phyloP scores from a whole-genome alignment of 371 early-diverging fungal genomes.

The Mucor indicus region DNA sequence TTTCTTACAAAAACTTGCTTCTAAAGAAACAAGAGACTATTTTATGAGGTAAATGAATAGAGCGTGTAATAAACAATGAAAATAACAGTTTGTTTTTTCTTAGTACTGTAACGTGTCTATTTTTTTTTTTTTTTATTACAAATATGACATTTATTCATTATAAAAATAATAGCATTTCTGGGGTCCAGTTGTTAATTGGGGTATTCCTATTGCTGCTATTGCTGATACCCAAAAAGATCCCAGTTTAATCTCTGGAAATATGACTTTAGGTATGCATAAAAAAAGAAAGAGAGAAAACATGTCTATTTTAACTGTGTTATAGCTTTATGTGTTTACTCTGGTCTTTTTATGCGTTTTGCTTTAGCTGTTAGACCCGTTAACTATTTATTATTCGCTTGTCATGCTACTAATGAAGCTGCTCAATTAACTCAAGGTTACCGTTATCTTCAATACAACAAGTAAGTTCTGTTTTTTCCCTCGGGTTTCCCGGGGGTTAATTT shows the following conservation, averaged over 20 bases:
- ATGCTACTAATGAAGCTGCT: constrained; percentile 85
- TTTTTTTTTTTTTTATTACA: constrained; percentile 33
- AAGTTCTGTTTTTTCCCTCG: constrained; percentile 8
- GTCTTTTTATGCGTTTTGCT: constrained; percentile 95
- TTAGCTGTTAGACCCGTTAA: constrained; percentile 91
- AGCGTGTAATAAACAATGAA: background rate
- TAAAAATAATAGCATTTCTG: constrained; percentile 82
- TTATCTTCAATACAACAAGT: constrained; percentile 73
- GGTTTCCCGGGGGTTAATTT: background rate
- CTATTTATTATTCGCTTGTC: constrained; percentile 89
- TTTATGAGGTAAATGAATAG: constrained; percentile 17
- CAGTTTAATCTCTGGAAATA: constrained; percentile 91
- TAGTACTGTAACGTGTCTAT: background rate
- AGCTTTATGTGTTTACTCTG: constrained; percentile 80
- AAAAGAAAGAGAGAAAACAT: background rate
- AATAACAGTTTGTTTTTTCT: background rate
- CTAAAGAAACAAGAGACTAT: constrained; percentile 23
- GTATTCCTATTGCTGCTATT: constrained; percentile 94
- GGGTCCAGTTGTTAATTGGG: constrained; percentile 98
- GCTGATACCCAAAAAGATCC: constrained; percentile 91
- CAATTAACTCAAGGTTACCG: constrained; percentile 88
- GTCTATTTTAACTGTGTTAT: background rate
- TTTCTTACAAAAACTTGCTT: constrained; percentile 19
- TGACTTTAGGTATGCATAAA: constrained; percentile 74
- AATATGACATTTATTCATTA: too few relatives aligned